phyloP scores from a whole-genome alignment of 2,329 filamentous ascomycete genomes.

The Aspergillus calidoustus region DNA sequence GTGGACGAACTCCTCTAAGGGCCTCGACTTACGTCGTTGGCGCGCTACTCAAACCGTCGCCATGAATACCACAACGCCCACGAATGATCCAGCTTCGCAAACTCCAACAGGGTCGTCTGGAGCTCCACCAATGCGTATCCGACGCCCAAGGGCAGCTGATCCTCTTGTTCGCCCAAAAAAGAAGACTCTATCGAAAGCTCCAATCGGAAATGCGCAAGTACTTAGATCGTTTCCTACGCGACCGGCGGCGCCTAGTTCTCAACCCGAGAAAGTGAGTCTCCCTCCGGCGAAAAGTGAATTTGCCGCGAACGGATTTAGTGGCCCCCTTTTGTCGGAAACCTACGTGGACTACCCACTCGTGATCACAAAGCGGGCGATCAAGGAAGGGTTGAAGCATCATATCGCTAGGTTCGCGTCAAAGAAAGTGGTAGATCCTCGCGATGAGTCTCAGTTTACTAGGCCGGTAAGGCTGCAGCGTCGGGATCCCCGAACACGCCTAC shows the following conservation, averaged over 20 bases:
- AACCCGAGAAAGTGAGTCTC: conserved; percentile 26
- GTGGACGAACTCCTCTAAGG: background rate
- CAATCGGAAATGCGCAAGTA: conserved; percentile 30
- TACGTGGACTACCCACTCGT: conserved; percentile 70
- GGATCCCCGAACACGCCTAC: conserved; percentile 68
- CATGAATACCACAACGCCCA: conserved; percentile 41
- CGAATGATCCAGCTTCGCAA: conserved; percentile 52
- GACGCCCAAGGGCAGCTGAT: conserved; percentile 60
- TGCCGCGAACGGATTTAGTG: conserved; percentile 48
- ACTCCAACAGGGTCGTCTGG: conserved; percentile 54
- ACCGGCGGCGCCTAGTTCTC: conserved; percentile 25
- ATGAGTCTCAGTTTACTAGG: conserved; percentile 82
- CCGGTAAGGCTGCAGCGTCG: conserved; percentile 89
- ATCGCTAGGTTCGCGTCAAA: conserved; percentile 79
- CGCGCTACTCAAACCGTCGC: background rate
- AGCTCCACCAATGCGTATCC: conserved; percentile 48
- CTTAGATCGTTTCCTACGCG: conserved; percentile 32
- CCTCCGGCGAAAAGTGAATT: conserved; percentile 34
- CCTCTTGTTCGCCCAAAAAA: conserved; percentile 69
- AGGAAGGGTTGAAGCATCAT: conserved; percentile 82
- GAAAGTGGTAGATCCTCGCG: conserved; percentile 66
- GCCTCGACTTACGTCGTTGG: background rate
- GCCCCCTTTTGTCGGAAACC: conserved; percentile 43
- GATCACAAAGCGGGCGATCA: conserved; percentile 78
- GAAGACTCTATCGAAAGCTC: conserved; percentile 33